Evolutionary conservation across 345 rosid genomes (phyloP).

Genomic region (Camelina sativa): DNA sequence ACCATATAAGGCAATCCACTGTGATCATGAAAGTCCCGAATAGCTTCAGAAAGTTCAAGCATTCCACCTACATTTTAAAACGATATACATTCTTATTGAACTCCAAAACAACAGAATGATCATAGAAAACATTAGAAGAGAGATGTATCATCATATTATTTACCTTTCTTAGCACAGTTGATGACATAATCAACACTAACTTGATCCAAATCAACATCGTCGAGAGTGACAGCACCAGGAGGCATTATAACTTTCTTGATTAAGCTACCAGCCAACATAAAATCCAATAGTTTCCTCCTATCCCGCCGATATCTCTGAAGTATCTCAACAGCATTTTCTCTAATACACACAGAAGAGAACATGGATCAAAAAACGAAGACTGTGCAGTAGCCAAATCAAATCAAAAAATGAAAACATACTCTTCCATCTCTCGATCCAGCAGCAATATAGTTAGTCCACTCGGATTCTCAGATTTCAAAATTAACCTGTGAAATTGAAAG

Average conservation of each 20-base stretch:
- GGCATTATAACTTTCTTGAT: slow-evolving; percentile 96
- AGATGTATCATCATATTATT: neutral
- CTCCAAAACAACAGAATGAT: neutral
- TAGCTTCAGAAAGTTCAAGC: slow-evolving; percentile 96
- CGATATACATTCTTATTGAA: too few relatives aligned
- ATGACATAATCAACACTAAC: slow-evolving; percentile 96
- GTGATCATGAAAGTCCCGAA: slow-evolving; percentile 90
- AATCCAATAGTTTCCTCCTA: slow-evolving; percentile 79
- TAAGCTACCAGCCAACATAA: slow-evolving; percentile 80
- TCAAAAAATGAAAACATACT: slow-evolving; percentile 14
- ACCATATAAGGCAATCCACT: slow-evolving; percentile 88
- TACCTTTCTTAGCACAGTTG: slow-evolving; percentile 87
- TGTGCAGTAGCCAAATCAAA: neutral
- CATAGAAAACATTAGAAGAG: slow-evolving; percentile 22
- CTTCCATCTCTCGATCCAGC: slow-evolving; percentile 45
- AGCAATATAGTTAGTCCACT: neutral
- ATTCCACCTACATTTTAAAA: slow-evolving; percentile 55
- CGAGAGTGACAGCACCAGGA: slow-evolving; percentile 95
- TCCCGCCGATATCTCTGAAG: slow-evolving; percentile 91
- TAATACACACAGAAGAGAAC: slow-evolving; percentile 27
- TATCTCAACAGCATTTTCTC: slow-evolving; percentile 77
- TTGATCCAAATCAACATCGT: slow-evolving; percentile 98
- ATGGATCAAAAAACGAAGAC: slow-evolving; percentile 21
- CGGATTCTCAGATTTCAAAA: neutral
- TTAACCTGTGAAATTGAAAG: slow-evolving; percentile 2